Base-by-base conservation (phyloP, 2,329 filamentous ascomycete species). In the Cladobotryum mycophilum region DNA sequence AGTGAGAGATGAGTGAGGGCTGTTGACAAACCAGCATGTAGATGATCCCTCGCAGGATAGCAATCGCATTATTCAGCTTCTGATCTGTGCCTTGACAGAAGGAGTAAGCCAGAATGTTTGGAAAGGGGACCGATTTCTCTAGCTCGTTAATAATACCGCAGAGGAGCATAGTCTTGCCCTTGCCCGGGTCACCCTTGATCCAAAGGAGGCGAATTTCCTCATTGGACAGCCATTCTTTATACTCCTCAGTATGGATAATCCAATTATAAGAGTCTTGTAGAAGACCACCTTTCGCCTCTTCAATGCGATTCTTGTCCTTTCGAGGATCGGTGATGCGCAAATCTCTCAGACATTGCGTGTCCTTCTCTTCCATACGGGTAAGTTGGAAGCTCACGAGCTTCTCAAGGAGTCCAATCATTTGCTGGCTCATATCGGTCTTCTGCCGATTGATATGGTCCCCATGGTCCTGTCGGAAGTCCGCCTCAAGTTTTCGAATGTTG, bases 141-240 rank as follows among this genome's bases (percentile, higher is more conserved):
- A 50, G 33, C 6, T 54, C 41, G 4, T 49, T 14, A 38, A 70
- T 62, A 25, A 72, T 65, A 5, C 67, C 65, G 15, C 62, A 67
- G 0, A 74, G 52, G 3, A 74, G 56, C 69, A 74, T 74, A 0
- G 70, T 74, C 57, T 74, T 75, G 18, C 71, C 71, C 37, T 69
- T 74, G 6, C 72, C 71, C 1, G 71, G 63, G 37, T 66, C 65
- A 1, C 69, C 69, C 22, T 57, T 67, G 20, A 72, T 60, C 70
- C 69, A 71, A 1, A 74, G 64, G 14, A 72, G 45, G 3, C 18
- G 53, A 20, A 15, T 52, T 0, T 60, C 35, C 0, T 41, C 2
- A 15, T 59, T 47, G 2, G 55, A 40, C 3, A 36, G 36, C 35
- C 46, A 61, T 41, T 49, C 12, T 14, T 49, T 25, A 41, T 66